Conservation (phyloP, 306 rosid genomes). For the Abrus precatorius region DNA sequence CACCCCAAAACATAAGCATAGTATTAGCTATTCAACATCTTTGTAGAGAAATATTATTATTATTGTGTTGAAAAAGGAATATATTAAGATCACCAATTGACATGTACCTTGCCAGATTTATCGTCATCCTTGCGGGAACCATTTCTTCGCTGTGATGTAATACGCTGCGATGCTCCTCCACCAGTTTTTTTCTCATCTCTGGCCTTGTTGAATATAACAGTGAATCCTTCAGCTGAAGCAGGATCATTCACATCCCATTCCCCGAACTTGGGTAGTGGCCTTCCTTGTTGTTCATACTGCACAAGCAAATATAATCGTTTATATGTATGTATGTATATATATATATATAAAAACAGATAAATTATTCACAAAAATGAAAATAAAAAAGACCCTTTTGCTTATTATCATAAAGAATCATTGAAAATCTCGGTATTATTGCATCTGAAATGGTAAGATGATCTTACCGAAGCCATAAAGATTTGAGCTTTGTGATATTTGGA, state of each 20-base stretch:
- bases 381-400: neutral
- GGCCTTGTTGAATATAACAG: constrained; percentile 85
- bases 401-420: too few species aligned
- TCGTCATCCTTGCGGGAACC: constrained; percentile 49
- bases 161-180: constrained; percentile 45
- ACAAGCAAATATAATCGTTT: neutral
- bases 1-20: neutral
- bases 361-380: neutral
- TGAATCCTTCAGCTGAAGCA: constrained; percentile 83
- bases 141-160: constrained; percentile 45
- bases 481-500: constrained; percentile 35
- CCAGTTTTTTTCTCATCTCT: constrained; percentile 85
- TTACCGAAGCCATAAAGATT: constrained; percentile 58
- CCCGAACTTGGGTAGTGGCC: constrained; percentile 82
- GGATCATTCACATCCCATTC: constrained; percentile 97
- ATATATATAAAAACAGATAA: neutral
- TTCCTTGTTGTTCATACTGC: constrained; percentile 63
- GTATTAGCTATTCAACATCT: constrained; percentile 2
- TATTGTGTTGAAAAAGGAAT: too few species aligned
- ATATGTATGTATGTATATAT: too few species aligned
- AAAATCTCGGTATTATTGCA: too few species aligned
- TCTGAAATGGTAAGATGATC: constrained; percentile 26
- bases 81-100: neutral
- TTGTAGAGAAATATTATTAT: neutral
- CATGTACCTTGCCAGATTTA: constrained; percentile 60